A percentile compares a stretch with the other conserved stretches of the same genome.
Conservation (phyloP, 2,329 filamentous ascomycete genomes). For the Pleurostoma richardsiae region DNA sequence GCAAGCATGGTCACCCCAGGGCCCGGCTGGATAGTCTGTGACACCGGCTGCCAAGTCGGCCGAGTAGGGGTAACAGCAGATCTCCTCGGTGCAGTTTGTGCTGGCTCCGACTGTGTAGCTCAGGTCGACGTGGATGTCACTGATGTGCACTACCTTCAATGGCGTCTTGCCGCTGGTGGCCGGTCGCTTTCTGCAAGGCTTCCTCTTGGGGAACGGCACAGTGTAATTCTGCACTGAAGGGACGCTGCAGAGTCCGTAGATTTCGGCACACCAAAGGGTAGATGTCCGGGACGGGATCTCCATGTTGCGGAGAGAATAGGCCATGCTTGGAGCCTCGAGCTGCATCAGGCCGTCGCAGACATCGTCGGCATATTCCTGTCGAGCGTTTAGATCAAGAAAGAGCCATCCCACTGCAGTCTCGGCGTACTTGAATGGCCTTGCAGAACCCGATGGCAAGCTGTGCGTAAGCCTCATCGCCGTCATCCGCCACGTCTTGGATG, state of each 20-base stretch:
- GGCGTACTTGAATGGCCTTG: too few relatives aligned
- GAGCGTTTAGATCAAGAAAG: too few relatives aligned
- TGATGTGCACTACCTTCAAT: conserved; percentile 53
- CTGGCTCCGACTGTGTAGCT: conserved; percentile 48
- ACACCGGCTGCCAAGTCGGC: conserved; percentile 39
- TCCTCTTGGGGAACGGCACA: too few relatives aligned
- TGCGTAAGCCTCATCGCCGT: too few relatives aligned
- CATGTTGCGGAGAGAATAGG: conserved; percentile 41
- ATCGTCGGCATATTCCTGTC: conserved; percentile 24
- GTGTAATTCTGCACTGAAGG: conserved; percentile 30
- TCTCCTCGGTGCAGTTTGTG: conserved; percentile 50
- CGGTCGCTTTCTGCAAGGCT: conserved; percentile 19
- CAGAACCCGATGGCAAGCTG: too few relatives aligned
- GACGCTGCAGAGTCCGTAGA: conserved; percentile 48
- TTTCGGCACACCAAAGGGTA: conserved; percentile 43
- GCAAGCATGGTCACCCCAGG: conserved; percentile 47
- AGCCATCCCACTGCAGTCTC: too few relatives aligned
- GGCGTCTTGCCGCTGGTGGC: conserved; percentile 37
- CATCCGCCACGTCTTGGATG: too few relatives aligned
- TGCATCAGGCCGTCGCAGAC: conserved; percentile 49
- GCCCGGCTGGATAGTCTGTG: conserved; percentile 43
- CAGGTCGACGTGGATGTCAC: conserved; percentile 55
- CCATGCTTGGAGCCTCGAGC: conserved; percentile 48
- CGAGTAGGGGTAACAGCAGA: conserved; percentile 52
- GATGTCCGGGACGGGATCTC: conserved; percentile 42